These are phyloP conservation scores for Cinnamomum micranthum DNA, from an alignment of 164 flowering plant species.

Conservation along the genomic window DNA sequence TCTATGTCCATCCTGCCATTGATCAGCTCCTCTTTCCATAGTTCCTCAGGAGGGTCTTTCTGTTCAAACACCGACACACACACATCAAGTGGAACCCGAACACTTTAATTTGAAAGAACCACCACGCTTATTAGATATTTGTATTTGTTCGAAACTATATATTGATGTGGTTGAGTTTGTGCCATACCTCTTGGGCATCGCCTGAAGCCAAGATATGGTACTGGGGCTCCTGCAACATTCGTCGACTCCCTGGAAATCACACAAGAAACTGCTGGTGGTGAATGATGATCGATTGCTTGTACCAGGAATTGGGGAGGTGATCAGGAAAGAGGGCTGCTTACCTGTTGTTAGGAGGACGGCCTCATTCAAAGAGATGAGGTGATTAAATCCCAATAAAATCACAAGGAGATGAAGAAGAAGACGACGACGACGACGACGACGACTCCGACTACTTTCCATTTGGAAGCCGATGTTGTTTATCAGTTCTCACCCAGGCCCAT, in stretches of 20 bases:
- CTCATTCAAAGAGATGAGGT: conserved; percentile 7
- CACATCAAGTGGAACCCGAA: background rate
- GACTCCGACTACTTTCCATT: conserved; percentile 2
- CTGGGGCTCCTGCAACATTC: background rate
- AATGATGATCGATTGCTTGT: background rate
- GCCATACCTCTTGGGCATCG: conserved; percentile 7
- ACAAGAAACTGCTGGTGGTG: background rate
- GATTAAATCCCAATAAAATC: conserved; percentile 9
- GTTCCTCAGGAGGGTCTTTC: conserved; percentile 17
- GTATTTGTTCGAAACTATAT: background rate
- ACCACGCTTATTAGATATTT: too few species aligned
- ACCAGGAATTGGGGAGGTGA: background rate
- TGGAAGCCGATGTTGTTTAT: background rate
- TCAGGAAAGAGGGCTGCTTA: background rate
- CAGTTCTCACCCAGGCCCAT: background rate
- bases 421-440: too few species aligned
- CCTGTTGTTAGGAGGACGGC: conserved; percentile 3
- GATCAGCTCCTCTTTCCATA: conserved; percentile 7
- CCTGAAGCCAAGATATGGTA: conserved; percentile 1
- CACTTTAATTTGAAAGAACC: too few species aligned
- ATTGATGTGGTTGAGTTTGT: background rate
- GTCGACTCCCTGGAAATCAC: conserved; percentile 9
- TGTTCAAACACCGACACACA: conserved; percentile 5
- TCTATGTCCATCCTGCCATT: conserved; percentile 37
- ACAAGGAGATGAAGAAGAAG: conserved; percentile 8